A percentile compares a stretch with the other conserved stretches of the same genome.
Conservation (phyloP, 345 rosid species). For the Zanthoxylum bungeanum region DNA sequence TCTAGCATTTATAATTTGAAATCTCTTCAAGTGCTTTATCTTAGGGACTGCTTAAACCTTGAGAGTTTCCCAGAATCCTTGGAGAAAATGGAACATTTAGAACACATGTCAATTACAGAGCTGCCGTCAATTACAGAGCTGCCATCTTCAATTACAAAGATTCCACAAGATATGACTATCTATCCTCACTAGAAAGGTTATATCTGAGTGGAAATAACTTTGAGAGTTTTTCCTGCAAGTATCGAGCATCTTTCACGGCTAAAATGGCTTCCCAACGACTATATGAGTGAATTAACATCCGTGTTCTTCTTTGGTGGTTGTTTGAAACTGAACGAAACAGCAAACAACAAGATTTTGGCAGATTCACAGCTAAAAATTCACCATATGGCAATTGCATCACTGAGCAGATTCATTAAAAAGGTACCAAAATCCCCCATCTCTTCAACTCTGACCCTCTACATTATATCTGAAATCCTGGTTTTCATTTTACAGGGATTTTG, state of each 20-base stretch:
- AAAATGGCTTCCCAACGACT: no score
- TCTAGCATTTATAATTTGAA: neutral
- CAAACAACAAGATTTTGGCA: no score
- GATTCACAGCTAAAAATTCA: no score
- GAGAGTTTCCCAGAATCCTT: neutral
- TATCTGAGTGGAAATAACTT: neutral
- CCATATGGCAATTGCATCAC: no score
- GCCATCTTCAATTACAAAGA: neutral
- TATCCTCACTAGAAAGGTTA: neutral
- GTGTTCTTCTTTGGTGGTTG: no score
- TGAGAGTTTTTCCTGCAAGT: neutral
- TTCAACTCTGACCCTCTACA: no score
- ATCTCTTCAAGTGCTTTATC: neutral
- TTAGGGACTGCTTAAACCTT: neutral
- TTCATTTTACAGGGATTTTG: no score
- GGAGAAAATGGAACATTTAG: neutral
- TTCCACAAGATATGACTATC: neutral
- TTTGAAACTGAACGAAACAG: no score
- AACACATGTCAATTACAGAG: neutral
- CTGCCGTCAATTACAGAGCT: neutral
- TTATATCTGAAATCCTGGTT: no score
- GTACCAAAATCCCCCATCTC: no score
- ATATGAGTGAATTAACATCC: no score
- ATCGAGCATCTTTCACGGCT: neutral
- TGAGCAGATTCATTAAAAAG: no score